Conservation (phyloP, 768 basidiomycete species). For the Rhodotorula sphaerocarpa region DNA sequence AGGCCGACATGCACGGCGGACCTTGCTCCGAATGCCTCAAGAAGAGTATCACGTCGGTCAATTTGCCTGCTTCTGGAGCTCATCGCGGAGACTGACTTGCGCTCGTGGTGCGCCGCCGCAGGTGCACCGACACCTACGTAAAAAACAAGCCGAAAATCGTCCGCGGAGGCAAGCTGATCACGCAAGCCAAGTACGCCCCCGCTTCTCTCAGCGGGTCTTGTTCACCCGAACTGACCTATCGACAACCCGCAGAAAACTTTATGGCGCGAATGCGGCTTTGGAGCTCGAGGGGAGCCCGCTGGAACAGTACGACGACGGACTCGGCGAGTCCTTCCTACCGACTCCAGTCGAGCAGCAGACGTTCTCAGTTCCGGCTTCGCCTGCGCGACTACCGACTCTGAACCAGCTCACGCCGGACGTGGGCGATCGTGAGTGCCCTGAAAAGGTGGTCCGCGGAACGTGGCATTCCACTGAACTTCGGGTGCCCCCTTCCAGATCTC, state of each 20-base stretch:
- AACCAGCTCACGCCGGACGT: neutral
- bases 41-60: constrained; percentile 24
- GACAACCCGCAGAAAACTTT: neutral
- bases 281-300: neutral
- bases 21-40: constrained; percentile 23
- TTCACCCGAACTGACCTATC: neutral
- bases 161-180: constrained; percentile 23
- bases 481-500: constrained; percentile 8
- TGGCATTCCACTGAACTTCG: neutral
- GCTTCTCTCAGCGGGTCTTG: no score
- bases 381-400: neutral
- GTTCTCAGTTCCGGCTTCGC: no score
- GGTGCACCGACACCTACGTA: constrained; percentile 28
- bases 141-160: constrained; percentile 27
- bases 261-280: neutral
- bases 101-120: neutral
- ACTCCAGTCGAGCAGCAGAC: no score
- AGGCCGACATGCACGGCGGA: constrained; percentile 6
- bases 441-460: neutral
- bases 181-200: constrained; percentile 20
- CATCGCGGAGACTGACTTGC: neutral
- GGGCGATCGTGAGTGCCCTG: neutral
- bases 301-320: neutral
- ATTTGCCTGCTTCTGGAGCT: no score
- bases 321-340: neutral